Conservation (phyloP, 257 asterid genomes). For the Petrea volubilis region DNA sequence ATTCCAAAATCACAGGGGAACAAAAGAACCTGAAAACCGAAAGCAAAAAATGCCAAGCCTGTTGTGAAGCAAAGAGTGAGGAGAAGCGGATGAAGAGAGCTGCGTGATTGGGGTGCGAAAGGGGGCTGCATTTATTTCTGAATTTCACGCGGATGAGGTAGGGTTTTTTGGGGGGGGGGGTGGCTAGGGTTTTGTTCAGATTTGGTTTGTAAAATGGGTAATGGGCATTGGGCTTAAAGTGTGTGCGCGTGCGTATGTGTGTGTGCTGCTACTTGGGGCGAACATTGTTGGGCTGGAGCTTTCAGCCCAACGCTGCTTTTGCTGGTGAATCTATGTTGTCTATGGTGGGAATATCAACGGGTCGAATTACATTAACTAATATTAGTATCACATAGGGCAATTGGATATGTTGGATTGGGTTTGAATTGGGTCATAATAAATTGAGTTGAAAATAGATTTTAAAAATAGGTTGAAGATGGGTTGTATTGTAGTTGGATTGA, state of each 20-base stretch:
- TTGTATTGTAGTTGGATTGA: too few species aligned
- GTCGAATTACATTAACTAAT: too few species aligned
- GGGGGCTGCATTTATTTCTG: slow-evolving; percentile 17
- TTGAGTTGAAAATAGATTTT: too few species aligned
- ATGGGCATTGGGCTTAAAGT: slow-evolving; percentile 23
- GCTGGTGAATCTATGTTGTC: not conserved
- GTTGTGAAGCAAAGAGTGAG: not conserved
- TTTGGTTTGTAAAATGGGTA: not conserved
- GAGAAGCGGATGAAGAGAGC: not conserved
- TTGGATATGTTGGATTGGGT: too few species aligned
- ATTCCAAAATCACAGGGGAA: not conserved
- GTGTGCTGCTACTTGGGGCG: not conserved
- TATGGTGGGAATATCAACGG: too few species aligned
- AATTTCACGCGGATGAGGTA: not conserved
- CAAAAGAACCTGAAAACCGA: not conserved
- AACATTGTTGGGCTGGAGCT: not conserved
- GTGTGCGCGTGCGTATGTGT: not conserved
- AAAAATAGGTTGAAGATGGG: too few species aligned
- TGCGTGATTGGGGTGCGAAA: not conserved
- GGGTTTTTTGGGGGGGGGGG: slow-evolving; percentile 20
- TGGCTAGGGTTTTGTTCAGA: slow-evolving; percentile 22
- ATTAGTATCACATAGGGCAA: too few species aligned
- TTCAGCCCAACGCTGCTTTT: not conserved
- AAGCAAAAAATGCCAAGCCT: not conserved
- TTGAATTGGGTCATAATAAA: too few species aligned